Evolutionary conservation across 768 basidiomycete species (phyloP).

Genomic region (Leccinum longicurvipes): DNA sequence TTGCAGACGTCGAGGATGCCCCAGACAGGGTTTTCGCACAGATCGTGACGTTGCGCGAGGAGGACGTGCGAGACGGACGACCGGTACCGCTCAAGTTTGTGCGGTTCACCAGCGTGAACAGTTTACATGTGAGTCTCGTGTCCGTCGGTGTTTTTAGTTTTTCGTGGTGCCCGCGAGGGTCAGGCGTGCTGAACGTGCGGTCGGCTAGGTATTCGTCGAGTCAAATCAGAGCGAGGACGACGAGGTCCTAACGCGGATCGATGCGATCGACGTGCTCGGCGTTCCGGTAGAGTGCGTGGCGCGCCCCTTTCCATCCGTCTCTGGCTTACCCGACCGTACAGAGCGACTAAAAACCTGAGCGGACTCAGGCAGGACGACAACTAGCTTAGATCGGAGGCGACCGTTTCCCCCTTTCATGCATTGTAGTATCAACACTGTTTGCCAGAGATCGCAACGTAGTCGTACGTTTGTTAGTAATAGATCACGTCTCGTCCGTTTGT

Average conservation of each 20-base stretch:
- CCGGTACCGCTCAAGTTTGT: conserved; percentile 58
- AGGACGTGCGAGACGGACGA: conserved; percentile 43
- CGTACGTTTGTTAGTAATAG: conserved; percentile 4
- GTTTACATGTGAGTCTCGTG: conserved; percentile 49
- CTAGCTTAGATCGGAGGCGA: conserved; percentile 5
- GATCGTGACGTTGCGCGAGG: conserved; percentile 48
- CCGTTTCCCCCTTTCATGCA: neutral
- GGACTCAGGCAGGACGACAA: conserved; percentile 36
- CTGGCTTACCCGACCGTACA: conserved; percentile 12
- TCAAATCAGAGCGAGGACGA: conserved; percentile 65
- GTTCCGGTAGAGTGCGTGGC: conserved; percentile 50
- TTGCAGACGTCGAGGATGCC: conserved; percentile 60
- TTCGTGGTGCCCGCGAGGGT: too few species aligned
- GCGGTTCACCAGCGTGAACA: conserved; percentile 66
- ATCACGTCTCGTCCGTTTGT: neutral
- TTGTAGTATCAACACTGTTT: neutral
- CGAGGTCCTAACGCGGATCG: conserved; percentile 52
- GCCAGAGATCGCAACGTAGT: neutral
- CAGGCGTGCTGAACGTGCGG: conserved; percentile 5
- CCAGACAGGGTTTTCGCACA: conserved; percentile 53
- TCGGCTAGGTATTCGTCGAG: conserved; percentile 58
- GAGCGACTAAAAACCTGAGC: conserved; percentile 38
- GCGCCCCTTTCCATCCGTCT: neutral
- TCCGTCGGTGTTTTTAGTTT: neutral
- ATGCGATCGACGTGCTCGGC: conserved; percentile 65